Conservation (phyloP, 225 moss, liverwort and hornwort genomes). For the Takakia lepidozioides region DNA sequence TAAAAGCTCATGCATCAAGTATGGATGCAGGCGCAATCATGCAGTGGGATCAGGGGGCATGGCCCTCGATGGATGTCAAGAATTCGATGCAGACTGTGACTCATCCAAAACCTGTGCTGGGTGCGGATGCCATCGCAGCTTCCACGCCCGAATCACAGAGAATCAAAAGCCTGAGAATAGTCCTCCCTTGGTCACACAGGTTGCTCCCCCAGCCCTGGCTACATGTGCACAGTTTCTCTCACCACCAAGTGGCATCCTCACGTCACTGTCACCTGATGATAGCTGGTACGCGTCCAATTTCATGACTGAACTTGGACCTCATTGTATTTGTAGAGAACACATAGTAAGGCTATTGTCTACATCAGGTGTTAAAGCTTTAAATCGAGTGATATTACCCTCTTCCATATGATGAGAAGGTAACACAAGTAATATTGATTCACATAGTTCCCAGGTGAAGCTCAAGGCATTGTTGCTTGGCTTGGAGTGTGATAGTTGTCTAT, state of each 20-base stretch:
- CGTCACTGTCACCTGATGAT: constrained; percentile 5
- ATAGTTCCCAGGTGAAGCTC: no score
- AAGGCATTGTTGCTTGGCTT: no score
- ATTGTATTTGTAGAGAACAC: no score
- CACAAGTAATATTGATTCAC: no score
- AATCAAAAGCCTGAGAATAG: not conserved
- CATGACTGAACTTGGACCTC: no score
- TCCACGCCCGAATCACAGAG: not conserved
- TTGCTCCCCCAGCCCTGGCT: not conserved
- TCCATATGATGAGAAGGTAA: no score
- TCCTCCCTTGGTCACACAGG: not conserved
- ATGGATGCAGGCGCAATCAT: constrained; percentile 3
- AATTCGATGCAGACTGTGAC: constrained; percentile 1
- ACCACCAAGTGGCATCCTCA: not conserved
- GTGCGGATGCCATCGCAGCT: constrained; percentile 7
- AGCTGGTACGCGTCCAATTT: constrained; percentile 2
- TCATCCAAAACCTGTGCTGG: constrained; percentile 2
- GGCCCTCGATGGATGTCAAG: constrained; percentile 9
- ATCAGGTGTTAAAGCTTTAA: no score
- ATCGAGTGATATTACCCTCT: no score
- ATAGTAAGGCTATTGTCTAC: no score
- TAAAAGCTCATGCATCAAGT: not conserved
- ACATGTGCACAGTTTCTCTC: constrained; percentile 2
- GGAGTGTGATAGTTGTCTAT: no score
- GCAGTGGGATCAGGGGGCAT: constrained; percentile 3